These are phyloP conservation scores for Oryza officinalis DNA, from an alignment of 176 grass and related monocot genomes.

Conservation along the genomic window DNA sequence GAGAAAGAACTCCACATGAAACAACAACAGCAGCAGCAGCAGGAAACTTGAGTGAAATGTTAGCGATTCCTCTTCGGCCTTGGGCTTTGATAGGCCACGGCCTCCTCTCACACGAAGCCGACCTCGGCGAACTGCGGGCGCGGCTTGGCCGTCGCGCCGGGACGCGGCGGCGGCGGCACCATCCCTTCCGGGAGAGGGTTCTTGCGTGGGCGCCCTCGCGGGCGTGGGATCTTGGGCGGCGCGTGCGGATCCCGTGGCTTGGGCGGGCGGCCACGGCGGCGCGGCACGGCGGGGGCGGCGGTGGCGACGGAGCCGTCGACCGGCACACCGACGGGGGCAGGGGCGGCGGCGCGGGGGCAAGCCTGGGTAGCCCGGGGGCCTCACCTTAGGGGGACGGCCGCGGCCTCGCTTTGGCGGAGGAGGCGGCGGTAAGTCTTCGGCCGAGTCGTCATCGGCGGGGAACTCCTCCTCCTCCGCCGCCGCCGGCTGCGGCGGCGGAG, in stretches of 20 bases:
- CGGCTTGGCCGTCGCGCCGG: conserved; percentile 49
- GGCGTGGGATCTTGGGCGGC: conserved; percentile 66
- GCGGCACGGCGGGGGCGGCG: conserved; percentile 22
- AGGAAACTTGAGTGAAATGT: conserved; percentile 29
- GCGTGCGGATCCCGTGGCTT: conserved; percentile 66
- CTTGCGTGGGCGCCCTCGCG: conserved; percentile 76
- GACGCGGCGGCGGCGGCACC: conserved; percentile 38
- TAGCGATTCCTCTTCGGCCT: conserved; percentile 23
- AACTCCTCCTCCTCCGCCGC: neutral
- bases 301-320: neutral
- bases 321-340: neutral
- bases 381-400: conserved; percentile 66
- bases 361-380: conserved; percentile 24
- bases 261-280: conserved; percentile 65
- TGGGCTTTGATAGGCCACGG: neutral
- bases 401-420: conserved; percentile 53
- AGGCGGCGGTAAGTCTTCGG: neutral
- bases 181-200: conserved; percentile 58
- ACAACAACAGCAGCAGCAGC: conserved; percentile 22
- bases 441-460: conserved; percentile 33
- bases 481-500: neutral
- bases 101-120: conserved; percentile 72
- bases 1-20: conserved; percentile 34
- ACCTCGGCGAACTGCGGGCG: conserved; percentile 80
- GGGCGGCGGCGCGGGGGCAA: neutral